phyloP scores from a whole-genome alignment of 306 rosid species.

The Comarum palustre region DNA sequence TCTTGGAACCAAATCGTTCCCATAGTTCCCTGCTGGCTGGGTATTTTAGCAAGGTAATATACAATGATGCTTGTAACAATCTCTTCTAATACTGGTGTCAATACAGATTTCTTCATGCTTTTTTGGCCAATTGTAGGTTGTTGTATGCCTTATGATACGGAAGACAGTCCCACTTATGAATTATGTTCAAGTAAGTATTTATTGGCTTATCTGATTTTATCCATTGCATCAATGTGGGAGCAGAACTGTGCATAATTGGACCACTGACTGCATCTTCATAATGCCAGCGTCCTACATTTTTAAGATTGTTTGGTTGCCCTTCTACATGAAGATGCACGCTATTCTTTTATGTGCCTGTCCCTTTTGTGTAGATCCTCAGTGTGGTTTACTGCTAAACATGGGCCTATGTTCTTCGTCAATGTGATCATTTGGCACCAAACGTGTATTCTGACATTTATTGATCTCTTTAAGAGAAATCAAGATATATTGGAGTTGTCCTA shows the following conservation, averaged over 20 bases:
- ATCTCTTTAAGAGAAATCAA: neutral
- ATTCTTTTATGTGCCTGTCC: neutral
- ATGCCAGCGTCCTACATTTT: neutral
- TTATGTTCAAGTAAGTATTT: conserved; percentile 79
- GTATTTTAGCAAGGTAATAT: conserved; percentile 84
- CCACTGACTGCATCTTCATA: neutral
- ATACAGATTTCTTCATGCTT: neutral
- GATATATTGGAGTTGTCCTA: neutral
- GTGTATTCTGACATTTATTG: neutral
- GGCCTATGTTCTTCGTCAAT: neutral
- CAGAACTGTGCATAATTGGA: neutral
- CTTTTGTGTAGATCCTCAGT: neutral
- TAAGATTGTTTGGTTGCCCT: neutral
- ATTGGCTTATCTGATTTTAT: conserved; percentile 4
- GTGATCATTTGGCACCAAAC: neutral
- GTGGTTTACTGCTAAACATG: neutral
- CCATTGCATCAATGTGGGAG: neutral
- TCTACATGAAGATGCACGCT: neutral
- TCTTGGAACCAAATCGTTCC: conserved; percentile 78
- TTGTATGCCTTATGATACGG: conserved; percentile 91
- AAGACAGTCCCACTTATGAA: conserved; percentile 91
- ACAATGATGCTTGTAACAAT: neutral
- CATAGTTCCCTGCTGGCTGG: conserved; percentile 87
- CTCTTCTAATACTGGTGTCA: conserved; percentile 2
- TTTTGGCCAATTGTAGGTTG: conserved; percentile 50